Evolutionary conservation across 495 filamentous ascomycete genomes (phyloP).

Genomic region (Chaetomium cochliodes): DNA sequence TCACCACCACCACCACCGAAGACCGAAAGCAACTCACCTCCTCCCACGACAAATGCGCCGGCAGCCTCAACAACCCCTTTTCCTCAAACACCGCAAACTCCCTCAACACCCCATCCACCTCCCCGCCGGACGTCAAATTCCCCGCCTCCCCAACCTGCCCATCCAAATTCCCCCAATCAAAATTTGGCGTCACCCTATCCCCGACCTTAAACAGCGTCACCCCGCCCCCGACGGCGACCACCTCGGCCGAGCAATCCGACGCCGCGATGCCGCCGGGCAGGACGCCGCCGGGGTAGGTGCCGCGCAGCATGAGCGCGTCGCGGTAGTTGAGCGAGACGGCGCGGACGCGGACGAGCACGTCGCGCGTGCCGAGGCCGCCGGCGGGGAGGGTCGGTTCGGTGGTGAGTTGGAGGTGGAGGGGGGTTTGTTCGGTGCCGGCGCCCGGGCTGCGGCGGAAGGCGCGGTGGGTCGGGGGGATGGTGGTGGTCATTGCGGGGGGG

Average conservation of each 20-base stretch:
- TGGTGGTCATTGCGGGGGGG: no score
- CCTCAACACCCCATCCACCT: constrained; percentile 33
- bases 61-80: constrained; percentile 30
- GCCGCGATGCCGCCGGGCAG: background rate
- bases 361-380: constrained; percentile 17
- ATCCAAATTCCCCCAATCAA: background rate
- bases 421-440: background rate
- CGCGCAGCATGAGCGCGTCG: constrained; percentile 33
- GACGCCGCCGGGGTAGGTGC: background rate
- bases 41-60: constrained; percentile 28
- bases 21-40: constrained; percentile 10
- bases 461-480: background rate
- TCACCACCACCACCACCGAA: no score
- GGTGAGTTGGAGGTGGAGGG: background rate
- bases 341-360: constrained; percentile 55
- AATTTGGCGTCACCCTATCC: background rate
- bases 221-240: background rate
- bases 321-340: constrained; percentile 58
- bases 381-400: background rate
- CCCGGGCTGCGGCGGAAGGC: background rate
- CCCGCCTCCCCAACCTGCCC: background rate
- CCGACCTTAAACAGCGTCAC: constrained; percentile 11
- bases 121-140: constrained; percentile 20
- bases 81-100: constrained; percentile 36
- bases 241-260: constrained; percentile 17